These are phyloP conservation scores for Epichloe sp. DNA, from an alignment of 2,329 filamentous ascomycete genomes.

Conservation along the genomic window DNA sequence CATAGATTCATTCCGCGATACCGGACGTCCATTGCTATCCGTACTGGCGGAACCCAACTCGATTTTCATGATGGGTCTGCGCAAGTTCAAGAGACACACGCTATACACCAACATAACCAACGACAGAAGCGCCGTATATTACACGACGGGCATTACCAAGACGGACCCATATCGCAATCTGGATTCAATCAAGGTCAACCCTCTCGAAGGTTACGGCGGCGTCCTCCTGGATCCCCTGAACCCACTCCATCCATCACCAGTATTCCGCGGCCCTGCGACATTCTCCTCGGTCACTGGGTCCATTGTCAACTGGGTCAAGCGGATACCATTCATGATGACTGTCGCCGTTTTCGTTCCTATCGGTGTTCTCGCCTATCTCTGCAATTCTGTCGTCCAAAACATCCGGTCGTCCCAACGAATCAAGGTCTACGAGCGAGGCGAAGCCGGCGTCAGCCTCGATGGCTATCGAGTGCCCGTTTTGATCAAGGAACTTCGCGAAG, in stretches of 20 bases:
- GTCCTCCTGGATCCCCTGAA: conserved; percentile 59
- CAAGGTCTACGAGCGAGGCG: conserved; percentile 57
- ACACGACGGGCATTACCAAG: conserved; percentile 66
- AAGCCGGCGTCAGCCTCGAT: conserved; percentile 51
- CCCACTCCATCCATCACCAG: conserved; percentile 41
- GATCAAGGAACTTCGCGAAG: conserved; percentile 60
- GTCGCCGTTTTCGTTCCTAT: conserved; percentile 62
- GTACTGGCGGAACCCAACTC: conserved; percentile 72
- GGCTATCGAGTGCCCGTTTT: conserved; percentile 66
- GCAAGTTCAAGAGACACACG: conserved; percentile 60
- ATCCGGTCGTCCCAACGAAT: conserved; percentile 63
- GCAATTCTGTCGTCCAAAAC: conserved; percentile 67
- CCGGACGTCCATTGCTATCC: conserved; percentile 64
- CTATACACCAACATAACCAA: conserved; percentile 83
- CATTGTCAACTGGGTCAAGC: conserved; percentile 27
- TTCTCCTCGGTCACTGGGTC: conserved; percentile 21
- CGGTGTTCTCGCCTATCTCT: conserved; percentile 55
- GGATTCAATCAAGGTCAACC: conserved; percentile 57
- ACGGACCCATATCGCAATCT: conserved; percentile 65
- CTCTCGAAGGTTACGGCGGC: conserved; percentile 57
- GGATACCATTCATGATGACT: conserved; percentile 50
- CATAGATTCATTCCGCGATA: conserved; percentile 75
- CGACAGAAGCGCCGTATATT: conserved; percentile 69
- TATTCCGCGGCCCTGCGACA: conserved; percentile 14
- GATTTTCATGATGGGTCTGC: conserved; percentile 72